Conservation (phyloP, 345 rosid species). For the Euphorbia lathyris region DNA sequence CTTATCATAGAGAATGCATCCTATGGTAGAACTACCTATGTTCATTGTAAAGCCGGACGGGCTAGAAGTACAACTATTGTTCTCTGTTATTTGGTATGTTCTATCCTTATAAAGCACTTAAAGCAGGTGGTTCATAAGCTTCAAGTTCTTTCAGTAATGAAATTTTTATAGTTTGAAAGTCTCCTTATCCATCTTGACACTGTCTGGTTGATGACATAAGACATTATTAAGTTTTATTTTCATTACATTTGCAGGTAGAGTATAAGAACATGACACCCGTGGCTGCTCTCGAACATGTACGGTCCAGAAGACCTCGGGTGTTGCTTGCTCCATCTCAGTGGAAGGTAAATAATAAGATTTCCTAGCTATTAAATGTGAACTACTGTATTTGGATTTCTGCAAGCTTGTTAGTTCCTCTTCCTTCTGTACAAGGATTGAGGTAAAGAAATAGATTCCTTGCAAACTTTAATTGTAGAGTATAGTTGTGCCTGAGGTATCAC, state of each 20-base stretch:
- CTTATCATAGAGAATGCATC: constrained; percentile 50
- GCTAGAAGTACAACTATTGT: constrained; percentile 93
- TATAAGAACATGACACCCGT: constrained; percentile 54
- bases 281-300: constrained; percentile 53
- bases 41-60: constrained; percentile 95
- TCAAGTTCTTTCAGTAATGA: neutral
- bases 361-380: neutral
- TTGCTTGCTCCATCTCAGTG: constrained; percentile 62
- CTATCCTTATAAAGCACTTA: neutral
- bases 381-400: neutral
- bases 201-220: neutral
- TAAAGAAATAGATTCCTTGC: neutral
- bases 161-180: neutral
- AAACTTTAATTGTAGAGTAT: too few relatives aligned
- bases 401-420: neutral
- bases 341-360: constrained; percentile 38
- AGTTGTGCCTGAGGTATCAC: neutral
- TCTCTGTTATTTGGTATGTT: constrained; percentile 74
- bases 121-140: neutral
- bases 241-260: constrained; percentile 14
- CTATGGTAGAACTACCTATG: constrained; percentile 67
- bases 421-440: neutral
- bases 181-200: neutral
- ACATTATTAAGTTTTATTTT: neutral
- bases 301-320: constrained; percentile 62